phyloP scores from a whole-genome alignment of 768 basidiomycete species.

The Myochromella boudieri region DNA sequence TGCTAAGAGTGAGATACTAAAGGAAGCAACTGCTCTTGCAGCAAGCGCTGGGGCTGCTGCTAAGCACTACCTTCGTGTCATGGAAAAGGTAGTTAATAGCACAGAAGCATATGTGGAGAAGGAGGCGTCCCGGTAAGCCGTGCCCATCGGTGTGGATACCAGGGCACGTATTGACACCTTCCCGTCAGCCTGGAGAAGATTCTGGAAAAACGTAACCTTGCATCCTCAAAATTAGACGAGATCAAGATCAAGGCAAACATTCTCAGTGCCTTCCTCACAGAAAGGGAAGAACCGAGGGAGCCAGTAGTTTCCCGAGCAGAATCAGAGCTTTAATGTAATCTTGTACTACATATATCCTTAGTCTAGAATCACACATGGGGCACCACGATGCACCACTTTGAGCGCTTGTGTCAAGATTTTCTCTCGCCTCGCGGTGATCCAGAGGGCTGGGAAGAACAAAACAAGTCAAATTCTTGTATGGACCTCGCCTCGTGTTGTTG shows the following conservation, averaged over 20 bases:
- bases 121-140: conserved; percentile 74
- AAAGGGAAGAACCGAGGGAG: conserved; percentile 36
- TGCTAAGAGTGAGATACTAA: conserved; percentile 58
- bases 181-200: conserved; percentile 66
- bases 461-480: not conserved
- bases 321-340: conserved; percentile 43
- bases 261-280: conserved; percentile 57
- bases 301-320: conserved; percentile 35
- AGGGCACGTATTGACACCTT: conserved; percentile 14
- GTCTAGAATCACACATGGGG: conserved; percentile 2
- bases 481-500: conserved; percentile 28
- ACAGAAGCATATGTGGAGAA: conserved; percentile 79
- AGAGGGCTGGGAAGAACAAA: conserved; percentile 1
- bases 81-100: conserved; percentile 80
- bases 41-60: conserved; percentile 49
- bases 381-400: not conserved
- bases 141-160: conserved; percentile 13
- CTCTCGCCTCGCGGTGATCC: conserved; percentile 15
- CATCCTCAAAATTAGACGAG: conserved; percentile 84
- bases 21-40: conserved; percentile 61
- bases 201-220: conserved; percentile 74
- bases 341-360: conserved; percentile 3
- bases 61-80: conserved; percentile 84
- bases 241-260: conserved; percentile 92
- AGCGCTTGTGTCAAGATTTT: conserved; percentile 8